Conservation (phyloP, 106 monocot genomes). For the Dioscorea dumetorum region DNA sequence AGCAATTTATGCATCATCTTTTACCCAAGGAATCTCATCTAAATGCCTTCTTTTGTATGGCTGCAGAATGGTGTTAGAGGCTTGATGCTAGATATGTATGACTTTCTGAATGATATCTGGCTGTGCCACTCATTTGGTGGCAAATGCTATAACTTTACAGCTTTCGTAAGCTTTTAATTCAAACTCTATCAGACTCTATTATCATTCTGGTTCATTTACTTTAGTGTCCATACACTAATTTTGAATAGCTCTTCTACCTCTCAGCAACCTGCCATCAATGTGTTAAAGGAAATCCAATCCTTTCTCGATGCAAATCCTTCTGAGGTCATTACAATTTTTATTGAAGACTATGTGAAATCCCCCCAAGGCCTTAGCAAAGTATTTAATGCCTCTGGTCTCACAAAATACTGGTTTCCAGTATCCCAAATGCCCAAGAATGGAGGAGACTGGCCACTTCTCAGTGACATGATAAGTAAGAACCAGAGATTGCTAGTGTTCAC, state of each 20-base stretch:
- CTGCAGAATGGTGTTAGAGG: conserved; percentile 21
- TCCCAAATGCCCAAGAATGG: conserved; percentile 17
- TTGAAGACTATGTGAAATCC: conserved; percentile 22
- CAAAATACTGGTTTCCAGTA: conserved; percentile 13
- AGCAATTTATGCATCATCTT: not conserved
- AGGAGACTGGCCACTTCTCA: conserved; percentile 15
- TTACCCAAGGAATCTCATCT: not conserved
- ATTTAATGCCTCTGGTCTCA: conserved; percentile 15
- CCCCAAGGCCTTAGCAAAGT: conserved; percentile 16
- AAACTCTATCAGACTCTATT: not conserved
- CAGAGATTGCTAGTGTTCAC: conserved; percentile 14
- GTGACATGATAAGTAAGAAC: conserved; percentile 19
- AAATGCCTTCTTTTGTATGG: not conserved
- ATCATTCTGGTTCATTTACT: not conserved
- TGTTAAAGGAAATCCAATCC: conserved; percentile 17
- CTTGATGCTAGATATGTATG: conserved; percentile 17
- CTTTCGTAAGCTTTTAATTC: conserved; percentile 3
- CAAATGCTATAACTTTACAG: conserved; percentile 13
- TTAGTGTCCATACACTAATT: not conserved
- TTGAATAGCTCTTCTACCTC: conserved; percentile 6
- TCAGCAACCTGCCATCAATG: conserved; percentile 16
- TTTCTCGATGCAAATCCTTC: conserved; percentile 13
- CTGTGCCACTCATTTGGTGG: conserved; percentile 18
- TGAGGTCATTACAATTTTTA: conserved; percentile 16
- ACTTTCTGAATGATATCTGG: conserved; percentile 19